Percentiles rank a stretch among this genome's conserved stretches.
Conservation (phyloP, 257 asterid genomes). For the Solanum habrochaites region DNA sequence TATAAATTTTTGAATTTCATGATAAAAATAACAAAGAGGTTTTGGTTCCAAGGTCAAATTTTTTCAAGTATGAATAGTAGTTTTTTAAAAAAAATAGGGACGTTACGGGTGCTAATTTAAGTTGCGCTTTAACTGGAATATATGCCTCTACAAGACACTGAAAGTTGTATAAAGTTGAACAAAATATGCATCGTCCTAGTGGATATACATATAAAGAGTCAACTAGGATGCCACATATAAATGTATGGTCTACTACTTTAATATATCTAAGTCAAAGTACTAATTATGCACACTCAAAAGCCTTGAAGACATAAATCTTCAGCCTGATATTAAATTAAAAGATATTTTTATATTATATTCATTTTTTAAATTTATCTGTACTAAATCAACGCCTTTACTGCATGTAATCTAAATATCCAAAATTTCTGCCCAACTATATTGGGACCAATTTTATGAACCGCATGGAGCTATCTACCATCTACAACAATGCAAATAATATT, state of each 20-base stretch:
- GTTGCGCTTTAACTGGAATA: neutral
- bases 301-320: neutral
- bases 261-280: too few relatives aligned
- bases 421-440: neutral
- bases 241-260: neutral
- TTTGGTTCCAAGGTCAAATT: neutral
- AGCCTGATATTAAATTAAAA: too few relatives aligned
- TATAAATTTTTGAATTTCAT: neutral
- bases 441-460: neutral
- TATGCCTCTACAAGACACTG: neutral
- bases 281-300: neutral
- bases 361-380: neutral
- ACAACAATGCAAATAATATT: neutral
- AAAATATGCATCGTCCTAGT: neutral
- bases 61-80: neutral
- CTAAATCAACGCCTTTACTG: too few relatives aligned
- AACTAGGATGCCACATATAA: neutral
- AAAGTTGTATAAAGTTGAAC: too few relatives aligned
- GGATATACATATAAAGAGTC: neutral
- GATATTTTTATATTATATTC: too few relatives aligned
- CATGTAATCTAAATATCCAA: neutral
- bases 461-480: neutral
- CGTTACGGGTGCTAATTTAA: neutral
- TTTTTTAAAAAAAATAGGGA: too few relatives aligned
- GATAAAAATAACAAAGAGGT: neutral